Evolutionary conservation across 1,139 yeast genomes (phyloP), one percentile per base, ranked within the genome.

Genomic region (Candida mesenterica): DNA sequence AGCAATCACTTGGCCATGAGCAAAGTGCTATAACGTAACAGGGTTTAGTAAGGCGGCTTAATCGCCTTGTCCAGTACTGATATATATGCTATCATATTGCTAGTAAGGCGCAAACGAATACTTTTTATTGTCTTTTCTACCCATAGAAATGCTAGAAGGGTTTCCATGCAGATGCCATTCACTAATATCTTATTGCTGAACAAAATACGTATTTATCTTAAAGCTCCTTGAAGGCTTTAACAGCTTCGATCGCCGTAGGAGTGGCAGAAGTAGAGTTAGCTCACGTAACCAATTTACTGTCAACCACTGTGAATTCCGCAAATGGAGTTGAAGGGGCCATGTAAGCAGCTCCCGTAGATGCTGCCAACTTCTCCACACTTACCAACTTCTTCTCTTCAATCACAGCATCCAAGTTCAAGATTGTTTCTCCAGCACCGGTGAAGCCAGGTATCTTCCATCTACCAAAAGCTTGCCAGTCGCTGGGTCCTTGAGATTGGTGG

Each of bases 231-330:
- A 41, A 35, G 15, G 45, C 51, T 13, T 42, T 38, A 32, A 59
- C 35, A 16, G 58, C 54, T 32, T 50, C 53, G 23, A 31, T 53
- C 31, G 82, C 82, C 34, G 77, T 67, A n/a, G 68, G 60, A 5
- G 53, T 41, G 13, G 84, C 84, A 31, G 80, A 70, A 30, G 75
- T 78, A 5, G 54, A 52, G 43, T 53, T 54, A 9, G 42, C 51
- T 8, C 58, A 57, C 7, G 58, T 52, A 13, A 52, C 52, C 29
- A 53, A 31, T 26, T 46, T 43, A 4, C 54, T 55, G 31, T 53
- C 57, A 6, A 37, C 38, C 10, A 51, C 43, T 5, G 45, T 24
- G 31, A 46, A 53, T 23, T 47, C 48, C 8, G 32, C 55, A 43
- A 50, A 52, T 25, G 28, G 28, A 9, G 44, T 45, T 2, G 41